These are phyloP conservation scores for Lagerstroemia speciosa DNA, from an alignment of 345 rosid genomes.

Conservation along the genomic window DNA sequence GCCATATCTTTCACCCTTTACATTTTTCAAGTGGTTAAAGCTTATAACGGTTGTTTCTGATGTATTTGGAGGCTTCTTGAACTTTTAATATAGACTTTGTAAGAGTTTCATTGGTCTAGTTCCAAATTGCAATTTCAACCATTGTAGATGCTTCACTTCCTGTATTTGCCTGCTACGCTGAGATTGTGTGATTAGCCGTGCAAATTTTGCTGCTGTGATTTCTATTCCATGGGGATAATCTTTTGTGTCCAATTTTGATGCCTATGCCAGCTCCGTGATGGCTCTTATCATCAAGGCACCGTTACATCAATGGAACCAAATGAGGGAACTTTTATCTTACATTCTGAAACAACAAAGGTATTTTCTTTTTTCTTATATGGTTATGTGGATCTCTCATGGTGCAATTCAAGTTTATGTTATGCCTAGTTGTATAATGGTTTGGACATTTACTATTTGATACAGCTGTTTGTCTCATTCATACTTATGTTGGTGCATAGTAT, in stretches of 20 bases:
- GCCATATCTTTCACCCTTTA: neutral
- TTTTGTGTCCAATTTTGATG: conserved; percentile 8
- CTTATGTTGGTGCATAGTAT: neutral
- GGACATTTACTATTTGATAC: neutral
- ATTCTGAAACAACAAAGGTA: conserved; percentile 67
- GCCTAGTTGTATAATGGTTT: no score
- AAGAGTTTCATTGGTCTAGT: no score
- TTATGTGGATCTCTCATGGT: no score
- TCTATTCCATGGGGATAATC: conserved; percentile 4
- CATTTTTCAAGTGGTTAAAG: neutral
- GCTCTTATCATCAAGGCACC: conserved; percentile 72
- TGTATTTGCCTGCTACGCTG: neutral
- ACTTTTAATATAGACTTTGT: no score
- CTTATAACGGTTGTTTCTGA: neutral
- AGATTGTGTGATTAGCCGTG: neutral
- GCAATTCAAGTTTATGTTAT: neutral
- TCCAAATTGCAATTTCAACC: neutral
- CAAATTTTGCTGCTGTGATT: neutral
- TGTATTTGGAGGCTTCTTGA: neutral
- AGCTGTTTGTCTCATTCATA: neutral
- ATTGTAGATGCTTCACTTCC: neutral
- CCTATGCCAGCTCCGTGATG: conserved; percentile 76
- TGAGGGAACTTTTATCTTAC: conserved; percentile 67
- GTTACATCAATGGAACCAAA: conserved; percentile 96
- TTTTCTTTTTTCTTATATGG: neutral